Evolutionary conservation across 257 asterid species (phyloP).

Genomic region (Solanum peruvianum): DNA sequence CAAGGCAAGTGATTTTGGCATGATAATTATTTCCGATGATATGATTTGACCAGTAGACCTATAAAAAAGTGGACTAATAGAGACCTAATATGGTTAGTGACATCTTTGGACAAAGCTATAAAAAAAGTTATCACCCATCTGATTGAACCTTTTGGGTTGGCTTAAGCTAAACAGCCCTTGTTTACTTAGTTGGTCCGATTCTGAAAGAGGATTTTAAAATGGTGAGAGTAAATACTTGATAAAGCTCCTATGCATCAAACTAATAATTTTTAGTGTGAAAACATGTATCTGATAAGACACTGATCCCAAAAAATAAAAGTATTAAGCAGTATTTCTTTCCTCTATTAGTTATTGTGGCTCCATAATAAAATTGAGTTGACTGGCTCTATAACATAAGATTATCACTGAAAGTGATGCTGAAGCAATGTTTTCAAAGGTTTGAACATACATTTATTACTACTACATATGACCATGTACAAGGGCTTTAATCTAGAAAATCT

Average conservation of each 20-base stretch:
- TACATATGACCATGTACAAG: not conserved
- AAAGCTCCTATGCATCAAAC: not conserved
- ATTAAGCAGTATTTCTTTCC: not conserved
- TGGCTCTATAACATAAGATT: not conserved
- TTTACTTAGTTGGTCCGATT: not conserved
- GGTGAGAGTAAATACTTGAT: not conserved
- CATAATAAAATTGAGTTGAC: not conserved
- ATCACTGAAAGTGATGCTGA: not conserved
- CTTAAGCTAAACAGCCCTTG: not conserved
- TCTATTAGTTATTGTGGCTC: not conserved
- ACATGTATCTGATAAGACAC: not conserved
- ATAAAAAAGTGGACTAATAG: not conserved
- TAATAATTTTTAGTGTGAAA: not conserved
- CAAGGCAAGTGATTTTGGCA: constrained; percentile 44
- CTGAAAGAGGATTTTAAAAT: not conserved
- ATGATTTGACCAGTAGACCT: not conserved
- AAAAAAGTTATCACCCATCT: not conserved
- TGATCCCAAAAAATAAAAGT: not conserved
- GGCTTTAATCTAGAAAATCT: not conserved
- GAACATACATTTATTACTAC: not conserved
- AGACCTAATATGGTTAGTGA: not conserved
- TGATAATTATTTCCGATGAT: not conserved
- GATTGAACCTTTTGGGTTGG: not conserved
- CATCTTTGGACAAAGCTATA: not conserved
- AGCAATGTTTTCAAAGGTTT: not conserved